phyloP scores from a whole-genome alignment of 441 rosid genomes.

The Caryocar brasiliense region DNA sequence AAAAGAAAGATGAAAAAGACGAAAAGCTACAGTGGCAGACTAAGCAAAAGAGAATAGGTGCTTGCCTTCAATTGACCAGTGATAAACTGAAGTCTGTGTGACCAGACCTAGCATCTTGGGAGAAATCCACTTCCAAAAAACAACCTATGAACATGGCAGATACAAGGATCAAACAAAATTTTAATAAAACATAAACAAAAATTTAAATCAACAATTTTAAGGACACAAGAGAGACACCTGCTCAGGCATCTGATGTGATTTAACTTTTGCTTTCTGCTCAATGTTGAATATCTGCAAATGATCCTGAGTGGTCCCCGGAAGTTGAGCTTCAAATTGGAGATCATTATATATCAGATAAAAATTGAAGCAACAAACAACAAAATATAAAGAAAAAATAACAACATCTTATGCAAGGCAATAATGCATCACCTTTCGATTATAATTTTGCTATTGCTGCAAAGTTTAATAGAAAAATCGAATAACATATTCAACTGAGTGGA shows the following conservation, averaged over 20 bases:
- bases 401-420: too few species aligned
- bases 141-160: constrained; percentile 44
- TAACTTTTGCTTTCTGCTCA: constrained; percentile 90
- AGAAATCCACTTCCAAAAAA: constrained; percentile 97
- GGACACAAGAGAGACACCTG: too few species aligned
- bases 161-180: neutral
- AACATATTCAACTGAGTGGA: too few species aligned
- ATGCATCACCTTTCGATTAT: too few species aligned
- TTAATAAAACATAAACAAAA: too few species aligned
- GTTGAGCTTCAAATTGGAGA: constrained; percentile 62
- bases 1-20: too few species aligned
- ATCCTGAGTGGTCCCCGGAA: constrained; percentile 96
- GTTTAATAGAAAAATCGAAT: too few species aligned
- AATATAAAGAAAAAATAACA: too few species aligned
- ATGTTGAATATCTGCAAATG: constrained; percentile 97
- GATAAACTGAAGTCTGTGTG: constrained; percentile 85
- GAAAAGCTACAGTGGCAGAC: too few species aligned
- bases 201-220: too few species aligned
- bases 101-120: constrained; percentile 91
- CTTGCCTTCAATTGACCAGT: constrained; percentile 97
- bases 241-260: constrained; percentile 98
- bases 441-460: too few species aligned
- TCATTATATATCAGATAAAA: constrained; percentile 6
- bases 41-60: constrained; percentile 5
- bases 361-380: neutral